Evolutionary conservation across 108 stramenopile species (phyloP).

Genomic region (Seminavis robusta): DNA sequence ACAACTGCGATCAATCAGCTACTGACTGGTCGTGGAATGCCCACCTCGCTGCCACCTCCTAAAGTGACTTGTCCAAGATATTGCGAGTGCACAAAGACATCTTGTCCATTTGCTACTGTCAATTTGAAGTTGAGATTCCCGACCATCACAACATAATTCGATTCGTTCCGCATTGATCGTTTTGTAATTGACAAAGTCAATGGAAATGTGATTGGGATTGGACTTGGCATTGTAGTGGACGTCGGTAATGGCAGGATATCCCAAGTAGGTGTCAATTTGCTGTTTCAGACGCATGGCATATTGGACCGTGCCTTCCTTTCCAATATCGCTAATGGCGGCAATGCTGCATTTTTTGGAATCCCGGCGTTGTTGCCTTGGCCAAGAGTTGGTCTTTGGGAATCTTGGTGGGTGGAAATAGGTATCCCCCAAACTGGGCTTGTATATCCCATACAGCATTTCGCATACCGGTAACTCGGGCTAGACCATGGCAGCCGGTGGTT

Average conservation of each 20-base stretch:
- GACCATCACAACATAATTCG: slow-evolving; percentile 77
- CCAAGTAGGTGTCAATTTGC: slow-evolving; percentile 58
- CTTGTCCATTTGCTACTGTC: background rate
- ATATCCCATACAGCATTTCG: slow-evolving; percentile 63
- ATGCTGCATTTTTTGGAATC: slow-evolving; percentile 82
- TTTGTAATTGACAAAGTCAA: slow-evolving; percentile 69
- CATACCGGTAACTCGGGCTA: slow-evolving; percentile 72
- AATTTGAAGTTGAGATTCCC: no score
- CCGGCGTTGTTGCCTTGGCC: slow-evolving; percentile 49
- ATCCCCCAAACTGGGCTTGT: slow-evolving; percentile 44
- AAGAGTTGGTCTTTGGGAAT: slow-evolving; percentile 53
- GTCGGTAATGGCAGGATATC: slow-evolving; percentile 57
- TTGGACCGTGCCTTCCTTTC: slow-evolving; percentile 37
- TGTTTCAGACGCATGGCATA: slow-evolving; percentile 54
- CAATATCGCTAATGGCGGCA: slow-evolving; percentile 62
- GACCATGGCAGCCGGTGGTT: slow-evolving; percentile 64
- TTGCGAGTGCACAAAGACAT: slow-evolving; percentile 66
- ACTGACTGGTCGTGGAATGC: slow-evolving; percentile 70
- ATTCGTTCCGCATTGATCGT: slow-evolving; percentile 84
- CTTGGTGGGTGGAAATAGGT: slow-evolving; percentile 58
- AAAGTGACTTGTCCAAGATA: slow-evolving; percentile 83
- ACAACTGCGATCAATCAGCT: no score
- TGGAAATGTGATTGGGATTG: slow-evolving; percentile 74
- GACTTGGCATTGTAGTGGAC: slow-evolving; percentile 54
- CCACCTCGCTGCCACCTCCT: slow-evolving; percentile 59